A percentile compares a stretch with the other conserved stretches of the same genome.
These are phyloP conservation scores for Trifolium fragiferum DNA, from an alignment of 306 rosid species.

Conservation along the genomic window DNA sequence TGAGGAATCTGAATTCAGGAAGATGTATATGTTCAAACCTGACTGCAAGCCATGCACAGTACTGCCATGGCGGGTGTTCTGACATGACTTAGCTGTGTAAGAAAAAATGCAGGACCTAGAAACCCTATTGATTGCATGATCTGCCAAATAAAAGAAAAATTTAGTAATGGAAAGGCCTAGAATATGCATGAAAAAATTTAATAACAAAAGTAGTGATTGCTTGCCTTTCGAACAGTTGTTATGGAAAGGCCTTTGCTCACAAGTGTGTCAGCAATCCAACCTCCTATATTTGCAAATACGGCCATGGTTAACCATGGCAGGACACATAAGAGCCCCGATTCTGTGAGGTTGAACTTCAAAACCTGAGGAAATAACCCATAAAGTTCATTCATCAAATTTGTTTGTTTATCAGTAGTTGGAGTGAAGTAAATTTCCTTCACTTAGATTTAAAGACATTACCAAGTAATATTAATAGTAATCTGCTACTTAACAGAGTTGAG, in stretches of 20 bases:
- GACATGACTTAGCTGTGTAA: constrained; percentile 79
- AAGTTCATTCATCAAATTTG: constrained; percentile 35
- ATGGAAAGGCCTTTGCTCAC: constrained; percentile 88
- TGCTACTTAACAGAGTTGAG: constrained; percentile 7
- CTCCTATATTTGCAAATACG: constrained; percentile 91
- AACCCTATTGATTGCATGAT: constrained; percentile 94
- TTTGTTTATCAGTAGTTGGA: constrained; percentile 1
- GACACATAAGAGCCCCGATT: constrained; percentile 93
- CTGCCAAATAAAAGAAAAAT: constrained; percentile 54
- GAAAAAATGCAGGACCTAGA: constrained; percentile 94
- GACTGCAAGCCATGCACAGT: constrained; percentile 94
- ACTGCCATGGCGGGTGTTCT: constrained; percentile 88
- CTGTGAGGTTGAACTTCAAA: constrained; percentile 95
- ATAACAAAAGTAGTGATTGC: constrained; percentile 31
- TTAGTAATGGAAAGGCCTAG: no score
- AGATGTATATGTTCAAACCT: constrained; percentile 62
- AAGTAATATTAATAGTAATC: constrained; percentile 18
- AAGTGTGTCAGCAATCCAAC: constrained; percentile 98
- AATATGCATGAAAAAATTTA: background rate
- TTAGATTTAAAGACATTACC: constrained; percentile 18
- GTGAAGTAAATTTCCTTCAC: background rate
- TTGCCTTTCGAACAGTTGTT: constrained; percentile 89
- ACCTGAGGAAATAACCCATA: constrained; percentile 65
- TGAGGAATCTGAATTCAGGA: constrained; percentile 7
- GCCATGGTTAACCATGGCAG: constrained; percentile 99